These are phyloP conservation scores for Monosporascus cannonballus DNA, from an alignment of 2,329 filamentous ascomycete genomes.

Conservation along the genomic window DNA sequence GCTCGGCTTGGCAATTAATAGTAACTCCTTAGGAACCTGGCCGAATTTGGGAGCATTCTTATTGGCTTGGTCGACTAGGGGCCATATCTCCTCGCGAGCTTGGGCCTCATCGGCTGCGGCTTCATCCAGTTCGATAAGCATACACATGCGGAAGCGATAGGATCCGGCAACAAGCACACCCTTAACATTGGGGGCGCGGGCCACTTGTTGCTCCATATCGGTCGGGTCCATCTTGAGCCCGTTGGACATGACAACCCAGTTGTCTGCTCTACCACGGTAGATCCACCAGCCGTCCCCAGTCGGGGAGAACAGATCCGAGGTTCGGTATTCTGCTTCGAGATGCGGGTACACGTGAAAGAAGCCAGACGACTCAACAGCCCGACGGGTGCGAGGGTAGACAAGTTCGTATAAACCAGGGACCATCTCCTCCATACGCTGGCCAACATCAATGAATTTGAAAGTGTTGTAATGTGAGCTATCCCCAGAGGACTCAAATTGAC, in stretches of 20 bases:
- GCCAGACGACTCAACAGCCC: slow-evolving; percentile 12
- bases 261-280: slow-evolving; percentile 36
- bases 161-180: slow-evolving; percentile 20
- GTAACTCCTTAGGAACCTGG: slow-evolving; percentile 31
- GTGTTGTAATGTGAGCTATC: slow-evolving; percentile 17
- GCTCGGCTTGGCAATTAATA: slow-evolving; percentile 4
- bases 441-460: slow-evolving; percentile 21
- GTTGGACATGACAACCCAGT: slow-evolving; percentile 36
- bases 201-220: slow-evolving; percentile 34
- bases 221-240: slow-evolving; percentile 34
- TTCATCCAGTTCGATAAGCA: slow-evolving; percentile 19
- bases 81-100: slow-evolving; percentile 7
- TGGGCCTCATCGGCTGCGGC: neutral
- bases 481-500: slow-evolving; percentile 3
- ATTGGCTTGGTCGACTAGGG: slow-evolving; percentile 6
- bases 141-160: slow-evolving; percentile 18
- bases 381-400: slow-evolving; percentile 20
- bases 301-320: slow-evolving; percentile 36
- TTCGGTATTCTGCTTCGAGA: slow-evolving; percentile 30
- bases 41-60: slow-evolving; percentile 21
- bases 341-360: slow-evolving; percentile 26
- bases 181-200: slow-evolving; percentile 15
- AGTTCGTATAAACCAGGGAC: slow-evolving; percentile 24
- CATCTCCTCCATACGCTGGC: slow-evolving; percentile 25
- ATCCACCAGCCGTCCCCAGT: slow-evolving; percentile 33